These are phyloP conservation scores for Talaromyces sp. DNA, from an alignment of 2,329 filamentous ascomycete genomes.

Conservation along the genomic window DNA sequence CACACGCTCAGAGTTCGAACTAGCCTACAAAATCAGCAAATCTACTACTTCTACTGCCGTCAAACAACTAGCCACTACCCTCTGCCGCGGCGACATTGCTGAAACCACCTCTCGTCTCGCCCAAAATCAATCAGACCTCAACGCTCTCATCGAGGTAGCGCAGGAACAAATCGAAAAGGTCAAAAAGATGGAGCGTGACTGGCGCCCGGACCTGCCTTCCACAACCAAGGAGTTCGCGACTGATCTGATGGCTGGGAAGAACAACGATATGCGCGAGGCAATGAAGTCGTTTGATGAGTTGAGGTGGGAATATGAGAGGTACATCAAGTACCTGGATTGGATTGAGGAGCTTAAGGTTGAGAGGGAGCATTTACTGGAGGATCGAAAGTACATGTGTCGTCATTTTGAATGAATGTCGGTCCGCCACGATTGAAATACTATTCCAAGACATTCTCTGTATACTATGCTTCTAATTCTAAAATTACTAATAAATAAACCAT, in stretches of 20 bases:
- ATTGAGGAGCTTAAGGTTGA: slow-evolving; percentile 7
- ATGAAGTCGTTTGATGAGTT: slow-evolving; percentile 3
- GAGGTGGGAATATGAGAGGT: slow-evolving; percentile 1
- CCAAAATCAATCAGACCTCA: background rate
- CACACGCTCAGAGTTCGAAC: slow-evolving; percentile 8
- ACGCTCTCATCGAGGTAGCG: background rate
- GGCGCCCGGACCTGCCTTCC: background rate
- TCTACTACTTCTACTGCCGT: background rate
- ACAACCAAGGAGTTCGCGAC: background rate
- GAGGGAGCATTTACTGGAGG: background rate
- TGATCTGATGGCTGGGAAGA: background rate
- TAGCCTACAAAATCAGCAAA: slow-evolving; percentile 8
- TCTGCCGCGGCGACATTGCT: slow-evolving; percentile 10
- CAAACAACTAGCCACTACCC: slow-evolving; percentile 9
- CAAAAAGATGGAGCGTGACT: slow-evolving; percentile 3
- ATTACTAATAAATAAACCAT: background rate
- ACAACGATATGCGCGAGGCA: background rate
- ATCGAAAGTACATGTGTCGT: slow-evolving; percentile 12
- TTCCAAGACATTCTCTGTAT: background rate
- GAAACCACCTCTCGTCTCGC: background rate
- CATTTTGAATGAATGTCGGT: background rate
- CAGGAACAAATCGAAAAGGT: slow-evolving; percentile 12
- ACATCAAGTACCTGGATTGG: background rate
- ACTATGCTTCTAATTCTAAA: background rate
- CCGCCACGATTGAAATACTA: no score